Evolutionary conservation across 495 filamentous ascomycete genomes (phyloP).

Genomic region (Saxophila tyrrhenica): DNA sequence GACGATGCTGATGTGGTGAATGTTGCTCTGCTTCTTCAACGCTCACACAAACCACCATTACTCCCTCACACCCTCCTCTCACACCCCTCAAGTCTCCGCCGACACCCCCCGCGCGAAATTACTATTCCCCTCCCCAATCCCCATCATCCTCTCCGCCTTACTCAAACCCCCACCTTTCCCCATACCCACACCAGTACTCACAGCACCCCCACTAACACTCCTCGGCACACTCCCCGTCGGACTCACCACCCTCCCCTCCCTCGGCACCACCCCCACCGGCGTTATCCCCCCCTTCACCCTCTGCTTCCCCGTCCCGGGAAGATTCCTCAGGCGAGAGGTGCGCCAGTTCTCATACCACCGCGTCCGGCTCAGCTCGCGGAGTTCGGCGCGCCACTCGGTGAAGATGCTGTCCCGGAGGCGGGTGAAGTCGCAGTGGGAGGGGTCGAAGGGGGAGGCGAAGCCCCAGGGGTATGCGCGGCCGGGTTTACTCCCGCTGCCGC

Average conservation of each 20-base stretch:
- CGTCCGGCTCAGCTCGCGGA: constrained; percentile 84
- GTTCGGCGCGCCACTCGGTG: constrained; percentile 79
- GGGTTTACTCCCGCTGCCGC: constrained; percentile 35
- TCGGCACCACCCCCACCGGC: constrained; percentile 12
- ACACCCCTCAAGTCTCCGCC: background rate
- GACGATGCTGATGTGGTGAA: background rate
- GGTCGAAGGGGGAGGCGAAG: constrained; percentile 83
- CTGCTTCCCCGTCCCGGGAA: constrained; percentile 6
- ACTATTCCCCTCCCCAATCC: background rate
- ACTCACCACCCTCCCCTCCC: constrained; percentile 12
- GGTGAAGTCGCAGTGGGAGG: constrained; percentile 89
- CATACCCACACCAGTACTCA: no score
- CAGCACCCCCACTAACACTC: constrained; percentile 10
- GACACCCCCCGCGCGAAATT: background rate
- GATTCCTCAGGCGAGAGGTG: constrained; percentile 49
- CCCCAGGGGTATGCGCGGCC: constrained; percentile 93
- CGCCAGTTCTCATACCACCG: constrained; percentile 96
- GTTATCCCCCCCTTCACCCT: constrained; percentile 13
- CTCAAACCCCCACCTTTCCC: constrained; percentile 1
- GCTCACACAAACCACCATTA: background rate
- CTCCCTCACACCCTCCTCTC: background rate
- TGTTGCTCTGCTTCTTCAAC: background rate
- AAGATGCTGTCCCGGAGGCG: constrained; percentile 85
- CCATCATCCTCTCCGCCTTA: constrained; percentile 13
- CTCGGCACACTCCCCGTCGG: constrained; percentile 3